phyloP scores from a whole-genome alignment of 495 filamentous ascomycete species.

The Acidiella bohemica region DNA sequence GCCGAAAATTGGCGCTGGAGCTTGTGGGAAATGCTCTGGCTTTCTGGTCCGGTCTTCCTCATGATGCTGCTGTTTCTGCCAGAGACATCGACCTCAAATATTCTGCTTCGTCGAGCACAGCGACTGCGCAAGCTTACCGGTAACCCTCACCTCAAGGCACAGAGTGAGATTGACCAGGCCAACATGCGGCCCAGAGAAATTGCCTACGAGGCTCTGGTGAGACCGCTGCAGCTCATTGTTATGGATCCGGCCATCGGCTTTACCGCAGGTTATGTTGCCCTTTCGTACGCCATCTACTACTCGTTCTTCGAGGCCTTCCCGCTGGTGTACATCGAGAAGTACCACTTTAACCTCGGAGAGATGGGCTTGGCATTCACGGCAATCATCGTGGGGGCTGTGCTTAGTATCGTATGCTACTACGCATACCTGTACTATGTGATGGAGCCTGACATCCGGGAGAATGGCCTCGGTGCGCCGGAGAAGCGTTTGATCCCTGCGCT shows the following conservation, averaged over 20 bases:
- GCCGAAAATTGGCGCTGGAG: conserved; percentile 35
- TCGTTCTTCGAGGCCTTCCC: conserved; percentile 64
- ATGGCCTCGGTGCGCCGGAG: conserved; percentile 40
- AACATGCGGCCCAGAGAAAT: conserved; percentile 36
- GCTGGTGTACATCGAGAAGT: conserved; percentile 51
- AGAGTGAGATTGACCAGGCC: conserved; percentile 31
- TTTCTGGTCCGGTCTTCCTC: conserved; percentile 34
- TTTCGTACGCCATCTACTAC: conserved; percentile 57
- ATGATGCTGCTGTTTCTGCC: conserved; percentile 41
- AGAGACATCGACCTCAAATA: conserved; percentile 40
- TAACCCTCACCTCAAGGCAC: conserved; percentile 20
- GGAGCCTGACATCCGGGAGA: conserved; percentile 34
- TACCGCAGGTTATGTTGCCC: conserved; percentile 46
- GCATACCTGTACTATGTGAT: conserved; percentile 39
- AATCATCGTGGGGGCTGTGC: conserved; percentile 42
- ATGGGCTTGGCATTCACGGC: conserved; percentile 53
- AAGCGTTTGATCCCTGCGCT: conserved; percentile 43
- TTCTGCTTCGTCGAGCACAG: conserved; percentile 43
- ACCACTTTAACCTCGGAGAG: conserved; percentile 48
- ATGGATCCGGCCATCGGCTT: conserved; percentile 49
- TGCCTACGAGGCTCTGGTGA: conserved; percentile 45
- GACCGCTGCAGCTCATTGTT: conserved; percentile 49
- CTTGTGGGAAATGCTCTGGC: conserved; percentile 37
- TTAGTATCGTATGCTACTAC: conserved; percentile 41
- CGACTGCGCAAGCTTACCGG: conserved; percentile 36